Evolutionary conservation across 2,329 filamentous ascomycete genomes (phyloP).

Genomic region (Paecilomyces formosus): DNA sequence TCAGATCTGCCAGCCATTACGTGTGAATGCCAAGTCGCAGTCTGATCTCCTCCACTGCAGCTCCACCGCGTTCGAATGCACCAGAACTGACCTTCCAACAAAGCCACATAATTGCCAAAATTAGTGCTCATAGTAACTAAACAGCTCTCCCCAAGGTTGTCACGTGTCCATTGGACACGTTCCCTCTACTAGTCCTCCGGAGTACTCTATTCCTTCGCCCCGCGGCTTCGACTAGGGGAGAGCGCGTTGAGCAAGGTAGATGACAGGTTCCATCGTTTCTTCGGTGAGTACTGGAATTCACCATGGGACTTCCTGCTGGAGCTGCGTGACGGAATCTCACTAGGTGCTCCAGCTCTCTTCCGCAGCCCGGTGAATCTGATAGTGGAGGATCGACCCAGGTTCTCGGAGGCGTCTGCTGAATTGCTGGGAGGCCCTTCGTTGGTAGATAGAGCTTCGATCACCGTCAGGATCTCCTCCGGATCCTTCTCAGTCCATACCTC

Average conservation of each 20-base stretch:
- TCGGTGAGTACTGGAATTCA: conserved; percentile 1
- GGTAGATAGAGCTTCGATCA: not conserved
- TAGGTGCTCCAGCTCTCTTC: conserved; percentile 1
- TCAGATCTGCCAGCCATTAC: not conserved
- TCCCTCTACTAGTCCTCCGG: not conserved
- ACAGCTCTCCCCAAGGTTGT: not conserved
- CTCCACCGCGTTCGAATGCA: not conserved
- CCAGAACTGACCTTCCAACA: not conserved
- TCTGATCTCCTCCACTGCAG: not conserved
- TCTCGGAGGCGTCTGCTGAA: not conserved
- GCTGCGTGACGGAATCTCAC: conserved; percentile 1
- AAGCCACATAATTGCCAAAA: not conserved
- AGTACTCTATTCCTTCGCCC: not conserved
- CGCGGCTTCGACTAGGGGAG: not conserved
- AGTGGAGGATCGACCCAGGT: conserved; percentile 1
- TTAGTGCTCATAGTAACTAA: not conserved
- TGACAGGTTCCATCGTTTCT: conserved; percentile 7
- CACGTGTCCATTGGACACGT: not conserved
- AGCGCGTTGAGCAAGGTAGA: conserved; percentile 3
- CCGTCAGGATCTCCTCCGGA: not conserved
- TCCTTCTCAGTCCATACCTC: conserved; percentile 6
- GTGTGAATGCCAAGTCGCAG: not conserved
- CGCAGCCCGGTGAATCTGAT: conserved; percentile 2
- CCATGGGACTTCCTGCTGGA: not conserved
- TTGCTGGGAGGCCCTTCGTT: not conserved